A percentile compares a stretch with the other conserved stretches of the same genome.
Conservation (phyloP, 768 basidiomycete species). For the Pleurotus sapidus region DNA sequence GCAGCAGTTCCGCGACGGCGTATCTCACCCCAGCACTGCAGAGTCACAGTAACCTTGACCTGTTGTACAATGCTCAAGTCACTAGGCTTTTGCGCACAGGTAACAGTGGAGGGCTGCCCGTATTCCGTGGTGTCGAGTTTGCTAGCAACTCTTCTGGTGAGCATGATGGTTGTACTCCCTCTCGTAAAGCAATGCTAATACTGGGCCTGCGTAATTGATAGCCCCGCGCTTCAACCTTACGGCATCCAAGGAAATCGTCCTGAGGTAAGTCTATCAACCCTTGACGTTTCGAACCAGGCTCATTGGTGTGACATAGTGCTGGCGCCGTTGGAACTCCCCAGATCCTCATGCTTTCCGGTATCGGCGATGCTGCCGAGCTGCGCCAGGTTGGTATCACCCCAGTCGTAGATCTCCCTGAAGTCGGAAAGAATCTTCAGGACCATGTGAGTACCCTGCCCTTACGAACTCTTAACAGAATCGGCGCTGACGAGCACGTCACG, state of each 20-base stretch:
- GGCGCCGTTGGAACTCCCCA: constrained; percentile 50
- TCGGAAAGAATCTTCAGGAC: constrained; percentile 1
- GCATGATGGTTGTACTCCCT: not conserved
- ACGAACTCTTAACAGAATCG: not conserved
- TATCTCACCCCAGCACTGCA: constrained; percentile 27
- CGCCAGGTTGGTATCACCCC: constrained; percentile 37
- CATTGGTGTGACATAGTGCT: constrained; percentile 13
- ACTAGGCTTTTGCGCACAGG: constrained; percentile 21
- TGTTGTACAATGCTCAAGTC: constrained; percentile 31
- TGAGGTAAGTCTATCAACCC: constrained; percentile 4
- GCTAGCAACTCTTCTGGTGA: constrained; percentile 14
- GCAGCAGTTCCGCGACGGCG: constrained; percentile 34
- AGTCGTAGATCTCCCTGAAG: constrained; percentile 40
- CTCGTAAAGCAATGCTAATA: not conserved
- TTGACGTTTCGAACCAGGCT: no score
- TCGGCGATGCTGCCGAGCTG: constrained; percentile 48
- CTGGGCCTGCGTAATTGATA: not conserved
- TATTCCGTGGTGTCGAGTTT: constrained; percentile 20
- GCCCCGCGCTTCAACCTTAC: constrained; percentile 4
- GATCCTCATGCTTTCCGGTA: constrained; percentile 49
- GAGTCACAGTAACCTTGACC: constrained; percentile 30
- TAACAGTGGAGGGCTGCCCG: constrained; percentile 5
- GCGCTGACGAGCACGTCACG: constrained; percentile 10
- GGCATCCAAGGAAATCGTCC: constrained; percentile 20
- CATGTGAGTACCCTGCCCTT: not conserved